Conservation (phyloP, 805 yeast genomes). For the Teunomyces barrocoloradensis region DNA sequence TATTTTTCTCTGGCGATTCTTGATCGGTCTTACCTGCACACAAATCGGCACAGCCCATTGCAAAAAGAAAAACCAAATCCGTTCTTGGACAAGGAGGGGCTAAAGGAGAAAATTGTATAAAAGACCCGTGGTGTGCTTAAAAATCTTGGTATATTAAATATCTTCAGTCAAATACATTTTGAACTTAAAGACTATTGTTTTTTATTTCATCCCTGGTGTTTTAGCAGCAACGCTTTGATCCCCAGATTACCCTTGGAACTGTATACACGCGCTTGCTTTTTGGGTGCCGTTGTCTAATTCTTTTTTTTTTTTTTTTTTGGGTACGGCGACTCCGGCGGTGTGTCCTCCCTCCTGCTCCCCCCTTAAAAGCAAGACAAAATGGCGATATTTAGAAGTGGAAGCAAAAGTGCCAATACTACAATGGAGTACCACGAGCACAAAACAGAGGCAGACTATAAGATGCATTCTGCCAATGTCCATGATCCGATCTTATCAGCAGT, state of each 20-base stretch:
- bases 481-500: slow-evolving; percentile 90
- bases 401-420: slow-evolving; percentile 3
- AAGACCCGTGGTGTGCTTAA: background rate
- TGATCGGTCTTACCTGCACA: background rate
- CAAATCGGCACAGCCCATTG: background rate
- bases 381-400: slow-evolving; percentile 6
- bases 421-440: background rate
- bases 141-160: background rate
- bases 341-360: background rate
- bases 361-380: slow-evolving; percentile 1
- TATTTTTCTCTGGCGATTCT: no score
- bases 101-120: background rate
- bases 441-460: slow-evolving; percentile 36
- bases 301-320: background rate
- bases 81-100: background rate
- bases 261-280: background rate
- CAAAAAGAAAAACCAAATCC: background rate
- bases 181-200: no score
- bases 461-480: slow-evolving; percentile 47
- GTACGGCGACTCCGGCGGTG: background rate
- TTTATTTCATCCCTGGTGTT: no score
- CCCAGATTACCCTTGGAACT: background rate
- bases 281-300: background rate
- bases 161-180: background rate
- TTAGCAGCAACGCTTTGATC: background rate